A percentile compares a stretch with the other conserved stretches of the same genome.
These are phyloP conservation scores for Penicillium paneum DNA, from an alignment of 2,329 filamentous ascomycete species.

Conservation along the genomic window DNA sequence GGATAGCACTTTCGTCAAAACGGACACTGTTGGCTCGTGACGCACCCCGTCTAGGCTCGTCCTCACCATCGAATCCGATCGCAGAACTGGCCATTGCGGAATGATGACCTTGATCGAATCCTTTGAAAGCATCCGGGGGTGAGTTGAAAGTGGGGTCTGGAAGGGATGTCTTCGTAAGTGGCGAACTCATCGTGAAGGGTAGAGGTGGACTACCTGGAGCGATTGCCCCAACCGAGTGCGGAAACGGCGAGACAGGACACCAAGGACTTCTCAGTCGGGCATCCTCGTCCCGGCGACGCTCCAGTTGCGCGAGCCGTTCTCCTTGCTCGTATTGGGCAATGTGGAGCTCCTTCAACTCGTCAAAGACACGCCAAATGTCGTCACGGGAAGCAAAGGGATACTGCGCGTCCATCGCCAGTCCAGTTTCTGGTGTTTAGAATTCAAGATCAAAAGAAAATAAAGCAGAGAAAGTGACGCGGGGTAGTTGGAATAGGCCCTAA, in stretches of 20 bases:
- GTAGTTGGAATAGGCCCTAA: background rate
- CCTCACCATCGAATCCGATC: slow-evolving; percentile 80
- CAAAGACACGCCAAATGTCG: slow-evolving; percentile 63
- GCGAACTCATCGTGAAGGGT: slow-evolving; percentile 1
- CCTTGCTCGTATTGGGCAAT: slow-evolving; percentile 59
- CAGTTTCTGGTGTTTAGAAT: background rate
- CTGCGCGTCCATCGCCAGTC: slow-evolving; percentile 58
- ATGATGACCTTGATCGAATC: slow-evolving; percentile 79
- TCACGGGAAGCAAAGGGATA: slow-evolving; percentile 62
- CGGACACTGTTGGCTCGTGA: slow-evolving; percentile 96
- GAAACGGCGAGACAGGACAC: slow-evolving; percentile 80
- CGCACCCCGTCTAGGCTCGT: slow-evolving; percentile 78
- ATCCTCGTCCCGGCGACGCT: slow-evolving; percentile 62
- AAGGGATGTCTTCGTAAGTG: slow-evolving; percentile 8
- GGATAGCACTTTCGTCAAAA: slow-evolving; percentile 92
- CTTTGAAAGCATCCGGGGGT: slow-evolving; percentile 80
- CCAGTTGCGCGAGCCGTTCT: slow-evolving; percentile 59
- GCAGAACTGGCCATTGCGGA: slow-evolving; percentile 70
- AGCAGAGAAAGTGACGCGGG: background rate
- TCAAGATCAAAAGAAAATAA: background rate
- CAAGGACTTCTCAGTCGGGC: slow-evolving; percentile 77
- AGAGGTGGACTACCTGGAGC: slow-evolving; percentile 70
- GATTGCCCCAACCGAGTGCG: slow-evolving; percentile 77
- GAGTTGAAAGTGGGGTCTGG: slow-evolving; percentile 76
- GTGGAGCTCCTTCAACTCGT: slow-evolving; percentile 60